Percentiles rank a stretch among this genome's conserved stretches.
These are phyloP conservation scores for Penicillium cosmopolitanum DNA, from an alignment of 495 filamentous ascomycete species.

Conservation along the genomic window DNA sequence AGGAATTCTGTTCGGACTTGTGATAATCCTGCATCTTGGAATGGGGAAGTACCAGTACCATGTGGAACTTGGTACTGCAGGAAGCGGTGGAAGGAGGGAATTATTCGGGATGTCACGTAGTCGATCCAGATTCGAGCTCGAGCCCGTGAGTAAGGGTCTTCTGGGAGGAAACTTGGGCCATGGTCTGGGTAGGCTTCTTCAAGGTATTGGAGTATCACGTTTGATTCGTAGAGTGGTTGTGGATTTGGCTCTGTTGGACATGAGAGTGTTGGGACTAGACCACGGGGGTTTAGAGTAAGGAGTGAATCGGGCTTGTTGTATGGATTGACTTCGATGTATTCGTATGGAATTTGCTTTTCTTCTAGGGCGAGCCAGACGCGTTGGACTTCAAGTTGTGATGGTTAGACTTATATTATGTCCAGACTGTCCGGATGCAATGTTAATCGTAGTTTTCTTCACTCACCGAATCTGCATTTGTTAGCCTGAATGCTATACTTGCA, in stretches of 20 bases:
- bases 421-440: too few species aligned
- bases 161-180: conserved; percentile 52
- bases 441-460: neutral
- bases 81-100: conserved; percentile 66
- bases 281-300: conserved; percentile 67
- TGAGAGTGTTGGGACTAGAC: conserved; percentile 68
- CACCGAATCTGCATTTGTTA: conserved; percentile 35
- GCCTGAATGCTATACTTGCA: neutral
- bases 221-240: conserved; percentile 66
- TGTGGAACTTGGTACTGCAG: conserved; percentile 59
- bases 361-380: conserved; percentile 67
- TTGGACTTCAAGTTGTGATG: conserved; percentile 54
- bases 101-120: conserved; percentile 63
- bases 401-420: conserved; percentile 2
- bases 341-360: conserved; percentile 71
- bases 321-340: conserved; percentile 75
- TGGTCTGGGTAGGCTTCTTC: conserved; percentile 65
- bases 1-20: conserved; percentile 55
- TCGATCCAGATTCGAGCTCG: conserved; percentile 69
- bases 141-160: conserved; percentile 60
- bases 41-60: conserved; percentile 5
- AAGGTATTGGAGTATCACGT: conserved; percentile 69
- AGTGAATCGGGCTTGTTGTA: conserved; percentile 68
- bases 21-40: conserved; percentile 35
- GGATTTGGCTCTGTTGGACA: conserved; percentile 30